Percentiles rank a stretch among this genome's conserved stretches.
These are phyloP conservation scores for Grigorovia yakushimaensis DNA, from an alignment of 805 yeast species.

Conservation along the genomic window DNA sequence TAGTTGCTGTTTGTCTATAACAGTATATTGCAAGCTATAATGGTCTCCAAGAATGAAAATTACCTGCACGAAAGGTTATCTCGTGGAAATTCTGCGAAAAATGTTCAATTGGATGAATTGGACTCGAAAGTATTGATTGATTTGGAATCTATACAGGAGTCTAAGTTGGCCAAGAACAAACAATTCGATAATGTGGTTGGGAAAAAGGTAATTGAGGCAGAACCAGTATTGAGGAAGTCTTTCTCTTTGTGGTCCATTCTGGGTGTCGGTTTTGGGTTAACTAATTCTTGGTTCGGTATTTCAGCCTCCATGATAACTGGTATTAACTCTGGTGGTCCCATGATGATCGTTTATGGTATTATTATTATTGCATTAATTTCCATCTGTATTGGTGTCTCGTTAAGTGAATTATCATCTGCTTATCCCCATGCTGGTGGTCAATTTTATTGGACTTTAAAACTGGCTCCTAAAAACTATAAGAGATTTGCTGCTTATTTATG, in stretches of 20 bases:
- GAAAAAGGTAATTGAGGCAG: slow-evolving; percentile 9
- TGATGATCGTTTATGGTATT: slow-evolving; percentile 50
- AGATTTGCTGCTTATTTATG: slow-evolving; percentile 47
- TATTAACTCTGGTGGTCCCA: slow-evolving; percentile 50
- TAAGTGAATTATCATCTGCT: slow-evolving; percentile 47
- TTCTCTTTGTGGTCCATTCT: slow-evolving; percentile 42
- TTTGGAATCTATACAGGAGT: neutral
- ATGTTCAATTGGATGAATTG: neutral
- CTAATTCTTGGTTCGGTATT: slow-evolving; percentile 58
- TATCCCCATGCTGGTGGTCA: slow-evolving; percentile 60
- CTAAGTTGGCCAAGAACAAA: neutral
- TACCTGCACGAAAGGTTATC: neutral
- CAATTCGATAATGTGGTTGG: neutral
- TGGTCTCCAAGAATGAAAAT: neutral
- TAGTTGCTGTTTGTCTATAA: too few relatives aligned
- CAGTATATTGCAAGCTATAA: too few relatives aligned
- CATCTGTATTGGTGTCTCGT: slow-evolving; percentile 39
- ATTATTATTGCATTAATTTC: slow-evolving; percentile 43
- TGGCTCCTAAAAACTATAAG: slow-evolving; percentile 39
- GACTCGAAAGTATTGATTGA: neutral
- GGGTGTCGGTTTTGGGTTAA: slow-evolving; percentile 54
- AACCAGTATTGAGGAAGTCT: slow-evolving; percentile 29
- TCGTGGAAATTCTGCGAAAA: neutral
- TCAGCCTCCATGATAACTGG: slow-evolving; percentile 51
- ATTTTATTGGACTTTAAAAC: slow-evolving; percentile 48